Percentiles rank a stretch among this genome's conserved stretches.
Conservation (phyloP, 2,329 filamentous ascomycete genomes). For the Ceratocystiopsis sp. region DNA sequence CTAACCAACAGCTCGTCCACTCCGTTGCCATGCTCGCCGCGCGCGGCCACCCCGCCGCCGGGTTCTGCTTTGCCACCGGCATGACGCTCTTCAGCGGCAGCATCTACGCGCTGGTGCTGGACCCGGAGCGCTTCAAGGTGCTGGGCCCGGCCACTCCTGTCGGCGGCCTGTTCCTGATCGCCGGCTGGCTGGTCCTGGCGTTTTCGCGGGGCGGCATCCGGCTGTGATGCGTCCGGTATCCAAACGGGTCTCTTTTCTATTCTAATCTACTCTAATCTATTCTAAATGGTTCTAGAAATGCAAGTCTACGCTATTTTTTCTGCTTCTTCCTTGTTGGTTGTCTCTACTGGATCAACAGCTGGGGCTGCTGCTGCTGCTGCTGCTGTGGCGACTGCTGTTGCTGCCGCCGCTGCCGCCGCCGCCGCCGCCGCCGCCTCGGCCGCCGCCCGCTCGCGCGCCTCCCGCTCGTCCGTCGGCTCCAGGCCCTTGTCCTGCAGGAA, state of each 20-base stretch:
- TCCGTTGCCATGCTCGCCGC: slow-evolving; percentile 41
- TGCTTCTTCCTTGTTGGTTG: too few species aligned
- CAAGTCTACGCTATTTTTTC: too few species aligned
- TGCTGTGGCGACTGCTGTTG: too few species aligned
- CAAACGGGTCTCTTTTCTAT: too few species aligned
- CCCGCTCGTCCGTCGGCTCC: slow-evolving; percentile 11
- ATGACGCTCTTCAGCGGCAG: slow-evolving; percentile 52
- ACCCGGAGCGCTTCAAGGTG: slow-evolving; percentile 40
- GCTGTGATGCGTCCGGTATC: neutral
- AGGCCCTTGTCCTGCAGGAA: slow-evolving; percentile 35
- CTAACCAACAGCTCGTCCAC: slow-evolving; percentile 38
- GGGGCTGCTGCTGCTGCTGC: too few species aligned
- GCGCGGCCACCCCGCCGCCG: slow-evolving; percentile 38
- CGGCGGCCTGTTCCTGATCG: slow-evolving; percentile 46
- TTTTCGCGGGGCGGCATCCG: slow-evolving; percentile 8
- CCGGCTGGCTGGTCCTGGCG: slow-evolving; percentile 36
- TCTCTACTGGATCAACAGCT: too few species aligned
- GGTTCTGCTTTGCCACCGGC: slow-evolving; percentile 41
- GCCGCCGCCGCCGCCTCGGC: neutral
- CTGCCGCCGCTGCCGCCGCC: too few species aligned
- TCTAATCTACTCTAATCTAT: too few species aligned
- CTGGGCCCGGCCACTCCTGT: slow-evolving; percentile 49
- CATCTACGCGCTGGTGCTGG: slow-evolving; percentile 46
- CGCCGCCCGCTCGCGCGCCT: slow-evolving; percentile 1
- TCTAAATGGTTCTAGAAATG: too few species aligned